Percentiles rank a stretch among this genome's conserved stretches.
phyloP scores from a whole-genome alignment of 2,329 filamentous ascomycete species.

The Scedosporium minutisporum region DNA sequence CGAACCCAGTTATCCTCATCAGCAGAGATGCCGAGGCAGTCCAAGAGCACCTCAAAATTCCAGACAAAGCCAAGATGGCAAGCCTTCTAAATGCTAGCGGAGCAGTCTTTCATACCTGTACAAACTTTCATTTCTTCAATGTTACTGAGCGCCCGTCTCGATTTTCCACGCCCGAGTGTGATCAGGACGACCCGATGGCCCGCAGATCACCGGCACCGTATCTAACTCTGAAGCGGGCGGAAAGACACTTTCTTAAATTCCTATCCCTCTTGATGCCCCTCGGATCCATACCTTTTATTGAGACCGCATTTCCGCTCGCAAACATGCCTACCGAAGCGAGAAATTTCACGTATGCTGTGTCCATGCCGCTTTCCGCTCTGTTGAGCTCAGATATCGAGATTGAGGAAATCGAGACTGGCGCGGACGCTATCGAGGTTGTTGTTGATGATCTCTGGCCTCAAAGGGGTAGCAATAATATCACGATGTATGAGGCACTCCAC shows the following conservation, averaged over 20 bases:
- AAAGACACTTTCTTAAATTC: slow-evolving; percentile 61
- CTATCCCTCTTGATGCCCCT: slow-evolving; percentile 49
- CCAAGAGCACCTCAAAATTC: slow-evolving; percentile 49
- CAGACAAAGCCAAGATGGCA: slow-evolving; percentile 43
- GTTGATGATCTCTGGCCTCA: slow-evolving; percentile 23
- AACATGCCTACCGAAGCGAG: slow-evolving; percentile 49
- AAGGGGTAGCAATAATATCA: not conserved
- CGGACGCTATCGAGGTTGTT: slow-evolving; percentile 56
- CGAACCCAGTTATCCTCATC: slow-evolving; percentile 63
- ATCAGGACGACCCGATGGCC: slow-evolving; percentile 14
- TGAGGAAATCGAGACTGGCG: slow-evolving; percentile 55
- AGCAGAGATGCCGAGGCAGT: slow-evolving; percentile 57
- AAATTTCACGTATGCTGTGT: slow-evolving; percentile 58
- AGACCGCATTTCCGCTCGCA: slow-evolving; percentile 57
- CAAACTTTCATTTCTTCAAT: slow-evolving; percentile 71
- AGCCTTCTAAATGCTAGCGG: slow-evolving; percentile 49
- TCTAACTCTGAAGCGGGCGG: slow-evolving; percentile 56
- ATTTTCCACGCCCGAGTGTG: slow-evolving; percentile 9
- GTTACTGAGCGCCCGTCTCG: slow-evolving; percentile 45
- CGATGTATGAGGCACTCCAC: not conserved
- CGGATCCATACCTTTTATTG: slow-evolving; percentile 45
- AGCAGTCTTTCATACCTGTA: slow-evolving; percentile 53
- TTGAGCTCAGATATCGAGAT: slow-evolving; percentile 45
- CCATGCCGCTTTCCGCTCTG: slow-evolving; percentile 49
- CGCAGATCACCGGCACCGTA: slow-evolving; percentile 44